Evolutionary conservation across 257 asterid species (phyloP).

Genomic region (Forsythia suspensa): DNA sequence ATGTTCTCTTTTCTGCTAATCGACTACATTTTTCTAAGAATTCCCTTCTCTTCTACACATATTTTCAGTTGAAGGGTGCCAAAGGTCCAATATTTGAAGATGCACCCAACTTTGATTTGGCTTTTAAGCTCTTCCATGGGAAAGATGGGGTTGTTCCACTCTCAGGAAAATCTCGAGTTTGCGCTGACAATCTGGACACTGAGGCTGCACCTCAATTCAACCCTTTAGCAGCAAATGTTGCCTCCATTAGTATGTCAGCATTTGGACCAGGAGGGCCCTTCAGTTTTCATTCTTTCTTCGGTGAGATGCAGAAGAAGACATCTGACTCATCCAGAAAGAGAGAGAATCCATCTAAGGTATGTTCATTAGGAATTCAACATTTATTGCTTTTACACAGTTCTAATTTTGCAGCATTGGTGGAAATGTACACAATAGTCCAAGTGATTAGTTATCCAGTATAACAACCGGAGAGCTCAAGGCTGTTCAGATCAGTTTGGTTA

Average conservation of each 20-base stretch:
- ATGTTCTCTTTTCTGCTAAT: neutral
- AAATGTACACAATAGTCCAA: neutral
- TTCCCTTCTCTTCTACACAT: conserved; percentile 10
- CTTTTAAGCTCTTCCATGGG: conserved; percentile 79
- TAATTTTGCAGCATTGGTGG: neutral
- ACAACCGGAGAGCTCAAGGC: neutral
- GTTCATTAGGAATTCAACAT: conserved; percentile 13
- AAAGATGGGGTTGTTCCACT: conserved; percentile 80
- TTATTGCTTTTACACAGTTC: conserved; percentile 10
- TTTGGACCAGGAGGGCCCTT: conserved; percentile 87
- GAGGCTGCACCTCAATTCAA: conserved; percentile 47
- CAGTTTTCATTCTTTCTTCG: conserved; percentile 60
- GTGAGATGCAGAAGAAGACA: conserved; percentile 54
- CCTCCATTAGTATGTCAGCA: conserved; percentile 72
- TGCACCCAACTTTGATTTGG: conserved; percentile 67
- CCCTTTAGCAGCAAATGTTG: conserved; percentile 47
- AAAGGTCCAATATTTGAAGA: conserved; percentile 85
- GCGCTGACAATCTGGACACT: conserved; percentile 31
- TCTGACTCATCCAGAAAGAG: conserved; percentile 47
- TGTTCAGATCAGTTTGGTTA: neutral
- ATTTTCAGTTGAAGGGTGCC: conserved; percentile 47
- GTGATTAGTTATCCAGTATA: neutral
- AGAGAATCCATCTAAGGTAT: conserved; percentile 48
- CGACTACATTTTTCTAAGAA: conserved; percentile 2
- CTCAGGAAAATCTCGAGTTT: conserved; percentile 29